A percentile compares a stretch with the other conserved stretches of the same genome.
Conservation (phyloP, 2,329 filamentous ascomycete species). For the Ophiostoma ulmi region DNA sequence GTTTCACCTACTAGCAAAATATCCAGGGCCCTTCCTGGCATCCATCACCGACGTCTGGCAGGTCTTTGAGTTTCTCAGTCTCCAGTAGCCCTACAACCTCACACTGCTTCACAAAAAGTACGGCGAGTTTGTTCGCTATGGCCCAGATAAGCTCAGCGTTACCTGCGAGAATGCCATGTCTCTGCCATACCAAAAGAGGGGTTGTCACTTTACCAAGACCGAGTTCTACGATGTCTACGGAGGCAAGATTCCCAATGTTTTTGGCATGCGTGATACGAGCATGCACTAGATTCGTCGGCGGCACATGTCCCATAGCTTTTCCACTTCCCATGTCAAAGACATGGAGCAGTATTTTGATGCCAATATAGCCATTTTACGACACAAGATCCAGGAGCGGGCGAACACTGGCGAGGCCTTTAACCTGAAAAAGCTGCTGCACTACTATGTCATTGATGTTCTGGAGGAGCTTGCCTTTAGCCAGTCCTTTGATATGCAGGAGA, state of each 20-base stretch:
- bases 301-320: constrained; percentile 35
- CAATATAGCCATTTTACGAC: constrained; percentile 32
- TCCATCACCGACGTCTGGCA: constrained; percentile 33
- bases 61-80: constrained; percentile 28
- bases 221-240: constrained; percentile 36
- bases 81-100: constrained; percentile 30
- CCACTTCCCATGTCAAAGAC: constrained; percentile 33
- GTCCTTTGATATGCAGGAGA: not conserved
- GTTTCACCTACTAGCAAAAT: constrained; percentile 33
- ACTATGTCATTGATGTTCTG: not conserved
- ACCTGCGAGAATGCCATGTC: constrained; percentile 32
- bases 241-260: constrained; percentile 34
- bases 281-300: constrained; percentile 30
- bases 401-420: not conserved
- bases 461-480: not conserved
- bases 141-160: constrained; percentile 33
- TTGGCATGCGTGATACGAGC: constrained; percentile 34
- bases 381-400: constrained; percentile 31
- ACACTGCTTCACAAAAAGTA: constrained; percentile 30
- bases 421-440: not conserved
- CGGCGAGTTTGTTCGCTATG: constrained; percentile 32
- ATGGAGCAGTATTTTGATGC: constrained; percentile 36
- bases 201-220: constrained; percentile 33
- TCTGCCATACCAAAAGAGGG: constrained; percentile 28
- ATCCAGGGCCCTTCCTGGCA: constrained; percentile 33